Conservation (phyloP, 129 eudicot species). For the Deinandra increscens region DNA sequence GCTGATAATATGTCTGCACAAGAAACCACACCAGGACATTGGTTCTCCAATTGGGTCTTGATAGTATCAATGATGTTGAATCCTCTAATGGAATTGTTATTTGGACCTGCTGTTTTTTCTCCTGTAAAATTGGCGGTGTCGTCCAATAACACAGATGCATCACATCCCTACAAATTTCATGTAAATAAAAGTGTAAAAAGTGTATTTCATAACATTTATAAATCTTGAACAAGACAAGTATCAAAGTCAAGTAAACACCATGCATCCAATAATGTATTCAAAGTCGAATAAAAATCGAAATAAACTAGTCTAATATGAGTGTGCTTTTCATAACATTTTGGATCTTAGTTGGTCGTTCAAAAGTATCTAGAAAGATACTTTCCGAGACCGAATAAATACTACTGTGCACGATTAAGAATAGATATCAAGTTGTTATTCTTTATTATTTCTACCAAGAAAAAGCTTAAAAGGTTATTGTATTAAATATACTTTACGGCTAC, state of each 20-base stretch:
- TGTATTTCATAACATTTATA: no score
- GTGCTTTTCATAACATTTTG: no score
- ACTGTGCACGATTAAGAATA: neutral
- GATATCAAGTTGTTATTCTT: neutral
- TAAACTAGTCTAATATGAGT: no score
- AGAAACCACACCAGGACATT: slow-evolving; percentile 46
- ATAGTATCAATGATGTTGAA: slow-evolving; percentile 49
- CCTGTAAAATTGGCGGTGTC: slow-evolving; percentile 47
- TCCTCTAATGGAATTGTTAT: slow-evolving; percentile 46
- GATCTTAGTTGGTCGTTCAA: neutral
- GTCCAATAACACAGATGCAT: slow-evolving; percentile 48
- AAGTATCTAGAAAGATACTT: neutral
- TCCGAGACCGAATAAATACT: neutral
- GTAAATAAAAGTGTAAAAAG: no score
- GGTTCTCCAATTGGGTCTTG: slow-evolving; percentile 38
- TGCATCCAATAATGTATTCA: neutral
- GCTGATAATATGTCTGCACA: slow-evolving; percentile 52
- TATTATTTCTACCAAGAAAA: no score
- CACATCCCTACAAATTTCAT: slow-evolving; percentile 41
- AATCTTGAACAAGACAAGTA: neutral
- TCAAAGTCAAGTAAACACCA: neutral
- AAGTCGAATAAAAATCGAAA: neutral
- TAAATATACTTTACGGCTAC: no score
- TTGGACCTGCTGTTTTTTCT: slow-evolving; percentile 48
- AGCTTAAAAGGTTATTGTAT: no score